These are phyloP conservation scores for Phytopythium aichiense DNA, from an alignment of 352 stramenopile genomes.

Conservation along the genomic window DNA sequence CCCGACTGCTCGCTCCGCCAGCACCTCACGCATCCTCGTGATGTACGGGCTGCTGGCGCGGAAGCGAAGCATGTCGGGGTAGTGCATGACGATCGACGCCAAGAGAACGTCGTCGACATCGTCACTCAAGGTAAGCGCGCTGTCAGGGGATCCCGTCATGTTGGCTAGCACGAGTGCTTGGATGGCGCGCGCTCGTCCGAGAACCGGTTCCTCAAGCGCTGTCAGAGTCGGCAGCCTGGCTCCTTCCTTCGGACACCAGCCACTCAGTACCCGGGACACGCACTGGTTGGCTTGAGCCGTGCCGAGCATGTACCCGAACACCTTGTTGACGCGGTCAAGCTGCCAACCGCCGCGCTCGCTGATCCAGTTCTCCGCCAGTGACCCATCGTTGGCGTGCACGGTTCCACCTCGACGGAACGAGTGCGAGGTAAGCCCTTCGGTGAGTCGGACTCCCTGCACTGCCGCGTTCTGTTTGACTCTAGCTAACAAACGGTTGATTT, in stretches of 20 bases:
- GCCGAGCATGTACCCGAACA: conserved; percentile 11
- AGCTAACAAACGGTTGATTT: conserved; percentile 9
- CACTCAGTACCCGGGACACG: neutral
- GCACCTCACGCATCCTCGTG: conserved; percentile 4
- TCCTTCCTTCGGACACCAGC: conserved; percentile 8
- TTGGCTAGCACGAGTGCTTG: conserved; percentile 5
- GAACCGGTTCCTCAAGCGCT: neutral
- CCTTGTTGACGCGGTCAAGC: conserved; percentile 7
- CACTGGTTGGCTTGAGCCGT: conserved; percentile 5
- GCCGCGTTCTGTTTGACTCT: neutral
- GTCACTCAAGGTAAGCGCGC: conserved; percentile 4
- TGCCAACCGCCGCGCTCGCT: conserved; percentile 9
- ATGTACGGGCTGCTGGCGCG: conserved; percentile 1
- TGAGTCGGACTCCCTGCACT: neutral
- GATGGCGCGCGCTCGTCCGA: neutral
- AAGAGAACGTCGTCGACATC: conserved; percentile 9
- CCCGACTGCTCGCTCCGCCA: neutral
- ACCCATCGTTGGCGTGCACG: conserved; percentile 12
- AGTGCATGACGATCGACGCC: conserved; percentile 11
- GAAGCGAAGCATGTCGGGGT: conserved; percentile 7
- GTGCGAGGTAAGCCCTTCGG: conserved; percentile 6
- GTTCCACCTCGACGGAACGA: conserved; percentile 5
- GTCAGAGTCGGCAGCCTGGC: neutral
- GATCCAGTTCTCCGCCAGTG: conserved; percentile 3
- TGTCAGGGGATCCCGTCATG: conserved; percentile 1